Evolutionary conservation across 495 filamentous ascomycete species (phyloP).

Genomic region (Hypoxylon crocopeplum): DNA sequence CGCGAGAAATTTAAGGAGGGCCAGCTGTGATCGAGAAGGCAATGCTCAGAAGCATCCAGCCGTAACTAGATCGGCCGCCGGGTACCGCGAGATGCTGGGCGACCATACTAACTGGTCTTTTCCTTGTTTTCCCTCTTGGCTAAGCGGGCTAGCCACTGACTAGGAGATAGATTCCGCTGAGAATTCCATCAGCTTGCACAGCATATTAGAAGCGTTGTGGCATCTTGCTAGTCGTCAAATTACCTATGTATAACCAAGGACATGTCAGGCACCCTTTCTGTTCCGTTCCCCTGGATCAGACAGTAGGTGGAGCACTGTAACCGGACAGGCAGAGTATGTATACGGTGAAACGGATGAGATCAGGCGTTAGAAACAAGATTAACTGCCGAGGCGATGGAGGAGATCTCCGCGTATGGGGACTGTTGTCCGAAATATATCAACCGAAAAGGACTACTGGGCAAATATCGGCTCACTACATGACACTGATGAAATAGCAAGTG

Average conservation of each 20-base stretch:
- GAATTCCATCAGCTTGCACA: conserved; percentile 20
- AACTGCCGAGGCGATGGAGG: not conserved
- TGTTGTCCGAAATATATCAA: conserved; percentile 5
- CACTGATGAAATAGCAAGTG: no score
- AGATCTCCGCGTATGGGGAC: conserved; percentile 2
- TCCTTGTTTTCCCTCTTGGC: conserved; percentile 19
- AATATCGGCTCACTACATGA: no score
- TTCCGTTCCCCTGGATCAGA: conserved; percentile 18
- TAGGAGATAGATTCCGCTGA: not conserved
- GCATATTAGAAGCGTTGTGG: conserved; percentile 19
- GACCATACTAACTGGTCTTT: conserved; percentile 20
- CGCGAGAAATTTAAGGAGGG: conserved; percentile 28
- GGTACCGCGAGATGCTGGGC: conserved; percentile 31
- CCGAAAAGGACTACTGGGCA: not conserved
- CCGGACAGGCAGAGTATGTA: not conserved
- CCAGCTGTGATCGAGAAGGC: conserved; percentile 30
- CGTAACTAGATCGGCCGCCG: conserved; percentile 32
- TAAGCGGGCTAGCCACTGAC: not conserved
- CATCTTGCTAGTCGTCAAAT: conserved; percentile 12
- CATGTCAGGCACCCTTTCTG: conserved; percentile 12
- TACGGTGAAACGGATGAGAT: no score
- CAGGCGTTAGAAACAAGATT: not conserved
- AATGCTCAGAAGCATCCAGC: conserved; percentile 31
- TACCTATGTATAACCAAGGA: conserved; percentile 13
- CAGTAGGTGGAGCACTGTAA: not conserved